These are phyloP conservation scores for Santalum album DNA, from an alignment of 164 flowering plant species.

Conservation along the genomic window DNA sequence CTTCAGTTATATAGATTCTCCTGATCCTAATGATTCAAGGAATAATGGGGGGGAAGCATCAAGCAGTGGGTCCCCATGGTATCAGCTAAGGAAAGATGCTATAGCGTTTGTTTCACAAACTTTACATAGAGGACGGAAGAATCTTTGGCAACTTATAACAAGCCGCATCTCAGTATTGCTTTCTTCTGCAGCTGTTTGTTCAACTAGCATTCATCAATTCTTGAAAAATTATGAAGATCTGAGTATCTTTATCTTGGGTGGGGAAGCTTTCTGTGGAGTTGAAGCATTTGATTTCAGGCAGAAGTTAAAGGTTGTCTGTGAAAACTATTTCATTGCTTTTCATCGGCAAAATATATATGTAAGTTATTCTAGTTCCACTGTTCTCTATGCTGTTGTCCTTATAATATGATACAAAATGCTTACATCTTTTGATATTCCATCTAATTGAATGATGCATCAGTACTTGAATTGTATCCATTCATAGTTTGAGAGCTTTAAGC, in stretches of 20 bases:
- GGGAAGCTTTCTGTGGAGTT: constrained; percentile 91
- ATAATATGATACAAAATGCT: no score
- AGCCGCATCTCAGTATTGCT: constrained; percentile 85
- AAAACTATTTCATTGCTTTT: constrained; percentile 65
- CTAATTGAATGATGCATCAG: no score
- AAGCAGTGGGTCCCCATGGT: constrained; percentile 81
- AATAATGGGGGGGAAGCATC: constrained; percentile 44
- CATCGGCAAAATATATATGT: constrained; percentile 87
- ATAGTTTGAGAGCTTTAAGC: no score
- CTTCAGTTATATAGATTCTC: constrained; percentile 15
- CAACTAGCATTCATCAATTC: constrained; percentile 89
- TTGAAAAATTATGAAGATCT: constrained; percentile 87
- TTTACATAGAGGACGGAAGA: constrained; percentile 76
- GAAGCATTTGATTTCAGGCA: constrained; percentile 89
- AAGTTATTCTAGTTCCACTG: constrained; percentile 24
- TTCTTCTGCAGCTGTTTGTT: constrained; percentile 63
- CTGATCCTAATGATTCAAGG: constrained; percentile 23
- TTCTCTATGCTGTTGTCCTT: background rate
- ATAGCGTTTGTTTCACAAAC: constrained; percentile 66
- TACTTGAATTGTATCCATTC: no score
- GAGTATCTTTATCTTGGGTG: constrained; percentile 75
- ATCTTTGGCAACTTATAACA: constrained; percentile 93
- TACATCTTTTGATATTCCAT: no score
- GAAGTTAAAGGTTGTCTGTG: constrained; percentile 73
- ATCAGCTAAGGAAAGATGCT: constrained; percentile 77